Base-by-base conservation (phyloP, 169 alveolate genomes). In the Cyclospora cayetanensis region DNA sequence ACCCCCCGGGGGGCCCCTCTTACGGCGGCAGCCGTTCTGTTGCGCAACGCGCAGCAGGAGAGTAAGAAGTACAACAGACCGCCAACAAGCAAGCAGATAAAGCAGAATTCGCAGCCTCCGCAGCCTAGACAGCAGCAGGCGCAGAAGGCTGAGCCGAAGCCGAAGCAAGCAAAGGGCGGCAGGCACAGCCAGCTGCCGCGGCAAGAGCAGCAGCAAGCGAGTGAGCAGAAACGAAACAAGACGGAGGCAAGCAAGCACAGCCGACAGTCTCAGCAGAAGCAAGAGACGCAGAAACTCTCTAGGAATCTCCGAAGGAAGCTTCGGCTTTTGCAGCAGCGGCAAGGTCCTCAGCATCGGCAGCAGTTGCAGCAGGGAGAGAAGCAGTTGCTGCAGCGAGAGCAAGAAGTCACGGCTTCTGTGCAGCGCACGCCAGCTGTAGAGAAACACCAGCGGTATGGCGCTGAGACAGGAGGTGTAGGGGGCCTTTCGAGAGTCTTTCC, bases 311-410 rank as follows among this genome's bases (percentile, higher is more conserved):
- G 80, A 12, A 68, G 80, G 27, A 68, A 68, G 27, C 80, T 68
- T 1, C 80, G 80, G 0, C 80, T 68, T 43, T 12, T 68, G 80
- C 80, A 68, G 80, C 80, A 68, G 53, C 31, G 39, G 43, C 31
- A 68, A 11, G 80, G 9, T 1, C 11, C 22, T 7, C 53, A 68
- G 80, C 50, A 68, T 42, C 80, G 37, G 52, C 46, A 68, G 52
- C 80, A 68, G 80, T 50, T 34, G 80, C 39, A 68, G 80, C 80
- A 68, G 39, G 53, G 37, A 50, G 46, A 66, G 79, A 25, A 68
- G 43, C 34, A 68, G 34, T 31, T 7, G 52, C 31, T 9, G 22
- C 34, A 18, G 50, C 80, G 20, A 68, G 80, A 68, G 80, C 80
- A 29, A 29, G 53, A n/a, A n/a, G n/a, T n/a, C n/a, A n/a, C n/a